Conservation (phyloP, 192 early-diverging fungal species). For the Powellomyces hirtus region DNA sequence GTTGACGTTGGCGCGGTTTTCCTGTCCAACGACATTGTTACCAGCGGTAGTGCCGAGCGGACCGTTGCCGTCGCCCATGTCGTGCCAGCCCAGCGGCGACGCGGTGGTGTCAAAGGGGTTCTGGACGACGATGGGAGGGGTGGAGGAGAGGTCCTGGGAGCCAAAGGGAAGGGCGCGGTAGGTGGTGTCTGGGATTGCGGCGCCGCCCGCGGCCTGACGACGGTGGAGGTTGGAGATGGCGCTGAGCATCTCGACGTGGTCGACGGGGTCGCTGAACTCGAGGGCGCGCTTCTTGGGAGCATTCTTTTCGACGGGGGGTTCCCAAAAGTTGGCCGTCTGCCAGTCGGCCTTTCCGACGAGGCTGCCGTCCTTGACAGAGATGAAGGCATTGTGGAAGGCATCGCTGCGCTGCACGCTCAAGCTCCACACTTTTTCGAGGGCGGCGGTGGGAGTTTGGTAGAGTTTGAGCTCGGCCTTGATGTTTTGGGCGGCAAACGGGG, state of each 20-base stretch:
- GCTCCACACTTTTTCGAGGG: constrained; percentile 22
- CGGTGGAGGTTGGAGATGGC: not conserved
- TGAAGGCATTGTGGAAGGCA: constrained; percentile 13
- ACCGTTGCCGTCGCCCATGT: constrained; percentile 17
- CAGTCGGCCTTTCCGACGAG: constrained; percentile 20
- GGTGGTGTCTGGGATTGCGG: constrained; percentile 12
- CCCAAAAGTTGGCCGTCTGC: constrained; percentile 26
- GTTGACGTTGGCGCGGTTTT: constrained; percentile 1
- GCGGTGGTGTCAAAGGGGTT: constrained; percentile 4
- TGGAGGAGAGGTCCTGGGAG: not conserved
- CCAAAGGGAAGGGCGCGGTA: constrained; percentile 20
- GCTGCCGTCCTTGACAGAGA: constrained; percentile 9
- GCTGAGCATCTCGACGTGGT: constrained; percentile 1
- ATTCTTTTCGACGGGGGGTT: not conserved
- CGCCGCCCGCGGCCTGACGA: not conserved
- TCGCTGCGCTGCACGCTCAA: constrained; percentile 11
- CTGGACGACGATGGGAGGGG: not conserved
- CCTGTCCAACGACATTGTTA: constrained; percentile 22
- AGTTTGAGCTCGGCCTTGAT: constrained; percentile 17
- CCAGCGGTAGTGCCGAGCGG: constrained; percentile 6
- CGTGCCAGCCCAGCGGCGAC: constrained; percentile 26
- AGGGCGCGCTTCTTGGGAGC: not conserved
- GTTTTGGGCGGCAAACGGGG: not conserved
- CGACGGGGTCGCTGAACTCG: not conserved
- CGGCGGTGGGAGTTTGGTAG: constrained; percentile 5